These are phyloP conservation scores for Geotrichum klebahnii DNA, from an alignment of 1,139 yeast genomes.

Conservation along the genomic window DNA sequence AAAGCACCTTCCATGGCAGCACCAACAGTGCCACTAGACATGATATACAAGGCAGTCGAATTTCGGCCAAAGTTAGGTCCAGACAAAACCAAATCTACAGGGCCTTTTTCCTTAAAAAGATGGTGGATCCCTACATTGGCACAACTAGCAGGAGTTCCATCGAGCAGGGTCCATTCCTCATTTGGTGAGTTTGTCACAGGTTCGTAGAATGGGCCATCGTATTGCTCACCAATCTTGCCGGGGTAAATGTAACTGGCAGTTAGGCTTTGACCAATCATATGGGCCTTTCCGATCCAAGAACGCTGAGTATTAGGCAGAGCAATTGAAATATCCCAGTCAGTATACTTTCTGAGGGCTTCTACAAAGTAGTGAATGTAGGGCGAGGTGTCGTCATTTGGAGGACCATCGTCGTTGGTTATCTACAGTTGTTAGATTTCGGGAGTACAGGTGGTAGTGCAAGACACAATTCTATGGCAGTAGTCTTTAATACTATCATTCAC, in stretches of 20 bases:
- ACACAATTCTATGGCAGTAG: neutral
- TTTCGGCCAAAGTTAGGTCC: slow-evolving; percentile 97
- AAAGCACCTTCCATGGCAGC: slow-evolving; percentile 94
- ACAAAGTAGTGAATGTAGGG: slow-evolving; percentile 83
- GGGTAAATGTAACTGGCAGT: slow-evolving; percentile 56
- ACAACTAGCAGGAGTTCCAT: slow-evolving; percentile 95
- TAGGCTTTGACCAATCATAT: slow-evolving; percentile 78
- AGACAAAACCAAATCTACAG: slow-evolving; percentile 79
- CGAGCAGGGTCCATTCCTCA: slow-evolving; percentile 80
- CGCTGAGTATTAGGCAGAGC: slow-evolving; percentile 64
- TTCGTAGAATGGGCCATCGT: slow-evolving; percentile 63
- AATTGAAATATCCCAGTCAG: slow-evolving; percentile 82
- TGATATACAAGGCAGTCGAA: slow-evolving; percentile 81
- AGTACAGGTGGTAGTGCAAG: too few relatives aligned
- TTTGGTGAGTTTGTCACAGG: slow-evolving; percentile 38
- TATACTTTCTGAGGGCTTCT: slow-evolving; percentile 56
- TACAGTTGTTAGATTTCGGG: too few relatives aligned
- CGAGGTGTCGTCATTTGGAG: slow-evolving; percentile 72
- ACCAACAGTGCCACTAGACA: slow-evolving; percentile 95
- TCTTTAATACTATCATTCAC: neutral
- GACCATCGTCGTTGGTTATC: slow-evolving; percentile 93
- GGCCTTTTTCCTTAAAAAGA: slow-evolving; percentile 51
- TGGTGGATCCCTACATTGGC: slow-evolving; percentile 86
- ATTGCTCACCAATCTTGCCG: slow-evolving; percentile 44
- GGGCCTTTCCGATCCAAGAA: slow-evolving; percentile 98